These are phyloP conservation scores for Rhizopogon salebrosus DNA, from an alignment of 768 basidiomycete species.

Conservation along the genomic window DNA sequence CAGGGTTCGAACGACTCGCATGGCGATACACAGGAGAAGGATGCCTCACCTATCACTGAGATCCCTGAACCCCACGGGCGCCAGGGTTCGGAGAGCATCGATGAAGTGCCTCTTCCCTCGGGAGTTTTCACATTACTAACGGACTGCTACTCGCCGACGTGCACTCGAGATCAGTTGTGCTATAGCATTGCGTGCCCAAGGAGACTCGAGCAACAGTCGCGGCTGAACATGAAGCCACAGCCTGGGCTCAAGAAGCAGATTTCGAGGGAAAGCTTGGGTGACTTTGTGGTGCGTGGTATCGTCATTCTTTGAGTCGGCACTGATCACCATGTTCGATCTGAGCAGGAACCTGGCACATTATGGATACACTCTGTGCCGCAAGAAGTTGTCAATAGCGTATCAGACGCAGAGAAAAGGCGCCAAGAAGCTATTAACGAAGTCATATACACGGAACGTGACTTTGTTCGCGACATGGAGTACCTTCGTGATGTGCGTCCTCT, in stretches of 20 bases:
- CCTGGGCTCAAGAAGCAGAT: slow-evolving; percentile 84
- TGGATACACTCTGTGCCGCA: slow-evolving; percentile 97
- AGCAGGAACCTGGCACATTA: slow-evolving; percentile 72
- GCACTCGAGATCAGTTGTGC: slow-evolving; percentile 89
- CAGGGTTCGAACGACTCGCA: slow-evolving; percentile 32
- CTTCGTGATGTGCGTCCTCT: slow-evolving; percentile 76
- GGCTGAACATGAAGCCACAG: slow-evolving; percentile 91
- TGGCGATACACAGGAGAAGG: slow-evolving; percentile 17
- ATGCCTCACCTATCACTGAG: slow-evolving; percentile 22
- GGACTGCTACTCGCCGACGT: slow-evolving; percentile 97
- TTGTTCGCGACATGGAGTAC: slow-evolving; percentile 97
- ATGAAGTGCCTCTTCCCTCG: slow-evolving; percentile 73
- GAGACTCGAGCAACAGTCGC: slow-evolving; percentile 88
- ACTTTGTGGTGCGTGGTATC: slow-evolving; percentile 54
- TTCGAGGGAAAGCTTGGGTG: slow-evolving; percentile 75
- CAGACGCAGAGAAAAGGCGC: slow-evolving; percentile 88
- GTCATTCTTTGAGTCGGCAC: background rate
- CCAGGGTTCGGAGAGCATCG: slow-evolving; percentile 40
- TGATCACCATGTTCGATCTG: slow-evolving; percentile 24
- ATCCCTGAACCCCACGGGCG: slow-evolving; percentile 18
- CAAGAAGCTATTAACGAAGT: slow-evolving; percentile 99
- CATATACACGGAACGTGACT: slow-evolving; percentile 90
- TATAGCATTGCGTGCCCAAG: slow-evolving; percentile 97
- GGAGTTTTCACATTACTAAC: slow-evolving; percentile 96
- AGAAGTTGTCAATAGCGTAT: slow-evolving; percentile 89